These are phyloP conservation scores for Mollisia scopiformis DNA, from an alignment of 2,329 filamentous ascomycete species.

Conservation along the genomic window DNA sequence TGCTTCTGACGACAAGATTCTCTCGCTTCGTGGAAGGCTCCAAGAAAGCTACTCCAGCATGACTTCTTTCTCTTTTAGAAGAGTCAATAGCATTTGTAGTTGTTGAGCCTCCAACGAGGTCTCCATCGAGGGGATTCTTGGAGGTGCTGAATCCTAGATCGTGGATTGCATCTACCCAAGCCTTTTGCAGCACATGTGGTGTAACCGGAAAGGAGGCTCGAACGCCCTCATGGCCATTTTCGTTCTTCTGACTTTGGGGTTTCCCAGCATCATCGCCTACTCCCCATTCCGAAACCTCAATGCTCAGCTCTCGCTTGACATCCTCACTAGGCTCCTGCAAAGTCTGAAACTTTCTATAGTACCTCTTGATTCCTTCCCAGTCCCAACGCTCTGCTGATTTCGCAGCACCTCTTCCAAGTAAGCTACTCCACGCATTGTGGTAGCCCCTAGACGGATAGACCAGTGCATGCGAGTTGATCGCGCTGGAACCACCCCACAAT, in stretches of 20 bases:
- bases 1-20: constrained; percentile 81
- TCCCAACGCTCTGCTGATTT: neutral
- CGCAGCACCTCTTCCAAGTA: neutral
- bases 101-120: neutral
- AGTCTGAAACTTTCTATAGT: constrained; percentile 3
- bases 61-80: constrained; percentile 6
- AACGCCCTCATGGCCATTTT: neutral
- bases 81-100: neutral
- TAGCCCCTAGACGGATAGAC: neutral
- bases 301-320: neutral
- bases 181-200: neutral
- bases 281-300: neutral
- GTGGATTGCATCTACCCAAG: constrained; percentile 4
- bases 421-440: constrained; percentile 1
- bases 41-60: constrained; percentile 24
- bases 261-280: neutral
- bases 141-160: neutral
- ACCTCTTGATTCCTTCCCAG: constrained; percentile 4
- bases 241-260: neutral
- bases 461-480: constrained; percentile 37
- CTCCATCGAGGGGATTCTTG: neutral
- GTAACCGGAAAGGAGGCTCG: neutral
- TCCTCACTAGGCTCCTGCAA: neutral
- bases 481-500: constrained; percentile 40
- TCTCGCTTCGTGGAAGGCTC: constrained; percentile 13